phyloP scores from a whole-genome alignment of 805 yeast genomes.

The Grigorovia jiainica region DNA sequence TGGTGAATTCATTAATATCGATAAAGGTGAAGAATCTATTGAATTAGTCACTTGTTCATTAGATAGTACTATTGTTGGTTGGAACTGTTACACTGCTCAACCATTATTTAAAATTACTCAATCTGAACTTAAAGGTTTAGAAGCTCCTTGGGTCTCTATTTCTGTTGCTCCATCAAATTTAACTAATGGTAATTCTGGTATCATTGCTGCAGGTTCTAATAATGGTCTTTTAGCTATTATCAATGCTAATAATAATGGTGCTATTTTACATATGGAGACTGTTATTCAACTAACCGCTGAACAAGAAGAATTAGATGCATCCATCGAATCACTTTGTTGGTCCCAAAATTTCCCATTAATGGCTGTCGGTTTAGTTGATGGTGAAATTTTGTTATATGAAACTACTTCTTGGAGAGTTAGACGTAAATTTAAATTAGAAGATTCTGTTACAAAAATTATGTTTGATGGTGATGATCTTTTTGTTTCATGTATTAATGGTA shows the following conservation, averaged over 20 bases:
- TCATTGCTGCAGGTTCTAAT: constrained; percentile 74
- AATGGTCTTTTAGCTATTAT: constrained; percentile 81
- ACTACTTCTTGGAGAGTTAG: constrained; percentile 81
- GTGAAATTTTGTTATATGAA: constrained; percentile 76
- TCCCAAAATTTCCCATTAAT: constrained; percentile 52
- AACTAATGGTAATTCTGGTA: constrained; percentile 39
- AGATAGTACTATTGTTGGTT: constrained; percentile 76
- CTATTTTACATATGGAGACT: constrained; percentile 54
- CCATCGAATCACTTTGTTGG: constrained; percentile 80
- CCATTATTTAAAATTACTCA: constrained; percentile 58
- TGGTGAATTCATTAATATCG: constrained; percentile 62
- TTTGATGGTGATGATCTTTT: constrained; percentile 53
- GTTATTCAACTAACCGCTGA: constrained; percentile 49
- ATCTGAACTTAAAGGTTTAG: constrained; percentile 58
- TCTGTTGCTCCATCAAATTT: constrained; percentile 28
- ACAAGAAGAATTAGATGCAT: constrained; percentile 53
- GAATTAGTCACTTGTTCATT: constrained; percentile 69
- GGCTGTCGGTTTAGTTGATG: constrained; percentile 86
- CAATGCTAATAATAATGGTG: constrained; percentile 58
- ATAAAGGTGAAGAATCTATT: constrained; percentile 46
- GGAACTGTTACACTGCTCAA: constrained; percentile 80
- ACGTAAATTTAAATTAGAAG: constrained; percentile 57
- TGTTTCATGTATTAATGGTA: constrained; percentile 78
- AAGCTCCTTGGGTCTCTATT: constrained; percentile 84
- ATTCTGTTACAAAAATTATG: constrained; percentile 71